Conservation (phyloP, 495 filamentous ascomycete genomes). For the Massariosphaeria phaeospora region DNA sequence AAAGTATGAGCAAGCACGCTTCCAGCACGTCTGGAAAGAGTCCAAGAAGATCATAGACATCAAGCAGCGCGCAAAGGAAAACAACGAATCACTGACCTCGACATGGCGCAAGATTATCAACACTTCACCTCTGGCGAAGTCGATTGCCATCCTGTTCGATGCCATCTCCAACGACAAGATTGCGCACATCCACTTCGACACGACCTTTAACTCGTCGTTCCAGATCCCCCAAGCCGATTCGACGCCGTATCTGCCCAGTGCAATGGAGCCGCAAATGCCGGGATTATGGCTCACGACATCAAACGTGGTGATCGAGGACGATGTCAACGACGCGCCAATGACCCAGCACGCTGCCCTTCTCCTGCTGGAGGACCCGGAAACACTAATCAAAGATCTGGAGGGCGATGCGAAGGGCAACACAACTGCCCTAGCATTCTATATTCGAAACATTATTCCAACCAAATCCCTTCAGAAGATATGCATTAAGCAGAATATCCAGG, state of each 20-base stretch:
- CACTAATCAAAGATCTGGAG: conserved; percentile 78
- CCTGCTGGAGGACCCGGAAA: conserved; percentile 75
- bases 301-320: conserved; percentile 65
- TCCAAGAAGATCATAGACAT: conserved; percentile 68
- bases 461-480: conserved; percentile 64
- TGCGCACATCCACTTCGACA: conserved; percentile 61
- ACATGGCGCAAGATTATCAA: conserved; percentile 67
- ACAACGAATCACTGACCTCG: conserved; percentile 45
- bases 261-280: conserved; percentile 58
- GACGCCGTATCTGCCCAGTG: conserved; percentile 63
- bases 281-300: conserved; percentile 84
- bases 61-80: conserved; percentile 73
- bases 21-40: conserved; percentile 83
- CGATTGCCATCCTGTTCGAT: conserved; percentile 73
- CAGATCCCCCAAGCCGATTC: conserved; percentile 81
- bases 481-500: conserved; percentile 62
- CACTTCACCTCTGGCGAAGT: conserved; percentile 73
- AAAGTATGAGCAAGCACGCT: conserved; percentile 83
- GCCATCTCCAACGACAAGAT: conserved; percentile 79
- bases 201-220: conserved; percentile 63
- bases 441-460: conserved; percentile 74
- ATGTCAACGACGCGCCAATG: conserved; percentile 58
- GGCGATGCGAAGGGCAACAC: conserved; percentile 64
- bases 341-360: conserved; percentile 83
- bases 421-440: conserved; percentile 71